Base-by-base conservation (phyloP, 139 green algal genomes). In the Chlorella sorokiniana region DNA sequence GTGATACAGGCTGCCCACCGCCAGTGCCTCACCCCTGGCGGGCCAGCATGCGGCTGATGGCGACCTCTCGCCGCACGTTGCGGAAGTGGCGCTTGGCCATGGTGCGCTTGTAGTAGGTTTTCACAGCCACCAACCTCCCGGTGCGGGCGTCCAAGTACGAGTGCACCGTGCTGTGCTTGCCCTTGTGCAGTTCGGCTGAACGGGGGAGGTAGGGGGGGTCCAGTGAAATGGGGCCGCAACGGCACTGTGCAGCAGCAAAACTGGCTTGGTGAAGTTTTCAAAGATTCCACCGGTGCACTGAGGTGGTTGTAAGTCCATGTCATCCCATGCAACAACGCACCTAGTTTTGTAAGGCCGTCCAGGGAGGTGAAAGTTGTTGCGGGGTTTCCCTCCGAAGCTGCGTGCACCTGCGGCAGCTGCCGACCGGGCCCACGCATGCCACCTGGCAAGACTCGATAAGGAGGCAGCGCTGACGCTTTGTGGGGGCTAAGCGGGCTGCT, bases 101-200 rank as follows among this genome's bases (percentile, higher is more conserved):
- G 1, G 73, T 79, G 37, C n/a, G 59, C 37, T 79, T 79, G 37
- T 69, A 56, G 52, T 79, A 79, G 9, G 73, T 69, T 27, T 79
- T 79, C 23, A 79, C 73, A 3, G 54, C 73, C 37, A 79, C 73
- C 37, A 69, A 5, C 8, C 18, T 25, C 27, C 73, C 73, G 3
- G 37, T 56, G 27, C 54, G 38, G 5, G 37, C 41, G 73, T 79
- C 73, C 54, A 79, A 54, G 54, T 59, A 79, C 23, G 6, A 44
- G 52, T 29, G 38, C 37, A 79, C 73, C 11, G 59, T 68, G 23
- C 33, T 52, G 73, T 79, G 73, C 73, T 79, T 79, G 73, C 73
- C 73, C 73, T 68, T 79, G 73, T 69, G 62, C 35, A 79, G 51
- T 61, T 79, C 73, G 52, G n/a, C 73, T 79, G 73, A 52, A 51